Evolutionary conservation across 768 basidiomycete species (phyloP).

Genomic region (Tulasnella sp.): DNA sequence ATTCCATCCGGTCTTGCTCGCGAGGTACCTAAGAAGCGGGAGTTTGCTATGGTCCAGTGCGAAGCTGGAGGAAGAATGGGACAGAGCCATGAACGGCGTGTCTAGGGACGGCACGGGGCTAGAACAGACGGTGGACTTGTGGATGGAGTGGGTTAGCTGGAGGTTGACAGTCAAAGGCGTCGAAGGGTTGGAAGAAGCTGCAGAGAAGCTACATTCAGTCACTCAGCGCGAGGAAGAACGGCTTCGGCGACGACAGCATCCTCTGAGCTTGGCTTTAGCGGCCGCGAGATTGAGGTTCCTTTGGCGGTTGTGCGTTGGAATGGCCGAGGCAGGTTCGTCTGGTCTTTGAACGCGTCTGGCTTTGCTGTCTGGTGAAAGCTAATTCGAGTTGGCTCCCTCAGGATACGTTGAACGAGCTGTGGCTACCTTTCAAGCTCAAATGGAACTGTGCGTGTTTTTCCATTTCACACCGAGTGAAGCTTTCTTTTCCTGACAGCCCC

Average conservation of each 20-base stretch:
- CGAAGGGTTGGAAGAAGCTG: slow-evolving; percentile 41
- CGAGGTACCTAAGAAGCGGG: slow-evolving; percentile 65
- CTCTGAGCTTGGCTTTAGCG: neutral
- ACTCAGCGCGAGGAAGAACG: neutral
- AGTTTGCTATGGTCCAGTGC: slow-evolving; percentile 64
- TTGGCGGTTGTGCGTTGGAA: slow-evolving; percentile 63
- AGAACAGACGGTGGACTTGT: slow-evolving; percentile 43
- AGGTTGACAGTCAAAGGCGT: slow-evolving; percentile 47
- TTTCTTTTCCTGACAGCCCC: neutral
- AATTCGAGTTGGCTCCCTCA: slow-evolving; percentile 33
- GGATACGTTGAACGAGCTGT: slow-evolving; percentile 70
- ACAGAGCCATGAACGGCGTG: slow-evolving; percentile 52
- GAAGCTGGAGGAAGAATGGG: slow-evolving; percentile 63
- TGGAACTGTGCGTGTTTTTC: slow-evolving; percentile 30
- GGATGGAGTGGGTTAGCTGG: slow-evolving; percentile 82
- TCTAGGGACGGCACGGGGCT: slow-evolving; percentile 34
- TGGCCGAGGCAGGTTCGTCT: slow-evolving; percentile 64
- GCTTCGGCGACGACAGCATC: neutral
- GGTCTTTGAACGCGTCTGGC: slow-evolving; percentile 25
- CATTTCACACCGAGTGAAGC: neutral
- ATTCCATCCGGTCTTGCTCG: slow-evolving; percentile 48
- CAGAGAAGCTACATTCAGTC: neutral
- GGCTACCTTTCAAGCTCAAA: slow-evolving; percentile 78
- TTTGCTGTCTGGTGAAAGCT: slow-evolving; percentile 15
- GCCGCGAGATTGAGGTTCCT: slow-evolving; percentile 49